A percentile compares a stretch with the other conserved stretches of the same genome.
These are phyloP conservation scores for Amanita rubescens DNA, from an alignment of 768 basidiomycete genomes.

Conservation along the genomic window DNA sequence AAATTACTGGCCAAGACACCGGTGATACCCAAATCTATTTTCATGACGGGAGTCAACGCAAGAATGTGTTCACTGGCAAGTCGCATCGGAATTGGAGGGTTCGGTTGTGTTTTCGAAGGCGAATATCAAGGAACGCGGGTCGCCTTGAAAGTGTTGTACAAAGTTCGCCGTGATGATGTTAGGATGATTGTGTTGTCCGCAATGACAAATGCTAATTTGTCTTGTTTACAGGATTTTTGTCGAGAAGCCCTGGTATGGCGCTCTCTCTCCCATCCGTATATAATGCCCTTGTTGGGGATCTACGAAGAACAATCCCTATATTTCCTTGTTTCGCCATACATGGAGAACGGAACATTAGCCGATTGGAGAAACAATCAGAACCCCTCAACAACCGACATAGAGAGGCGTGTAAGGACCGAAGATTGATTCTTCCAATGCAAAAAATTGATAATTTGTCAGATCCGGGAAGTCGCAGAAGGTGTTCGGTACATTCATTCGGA, in stretches of 20 bases:
- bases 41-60: not conserved
- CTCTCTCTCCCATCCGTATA: not conserved
- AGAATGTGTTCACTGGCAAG: too few relatives aligned
- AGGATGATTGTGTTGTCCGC: too few relatives aligned
- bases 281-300: not conserved
- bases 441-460: not conserved
- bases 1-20: not conserved
- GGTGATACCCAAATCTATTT: not conserved
- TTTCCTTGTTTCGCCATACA: conserved; percentile 1
- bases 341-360: conserved; percentile 3
- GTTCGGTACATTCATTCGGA: conserved; percentile 3
- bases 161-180: too few relatives aligned
- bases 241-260: not conserved
- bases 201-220: not conserved
- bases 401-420: not conserved
- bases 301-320: not conserved
- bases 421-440: not conserved
- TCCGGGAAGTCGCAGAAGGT: not conserved
- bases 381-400: not conserved
- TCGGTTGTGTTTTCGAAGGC: not conserved
- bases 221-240: not conserved
- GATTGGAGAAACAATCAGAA: not conserved
- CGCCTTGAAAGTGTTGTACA: not conserved
- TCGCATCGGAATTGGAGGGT: not conserved
- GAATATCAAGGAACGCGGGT: not conserved